A percentile compares a stretch with the other conserved stretches of the same genome.
Conservation (phyloP, 495 filamentous ascomycete species). For the Talaromyces liani region DNA sequence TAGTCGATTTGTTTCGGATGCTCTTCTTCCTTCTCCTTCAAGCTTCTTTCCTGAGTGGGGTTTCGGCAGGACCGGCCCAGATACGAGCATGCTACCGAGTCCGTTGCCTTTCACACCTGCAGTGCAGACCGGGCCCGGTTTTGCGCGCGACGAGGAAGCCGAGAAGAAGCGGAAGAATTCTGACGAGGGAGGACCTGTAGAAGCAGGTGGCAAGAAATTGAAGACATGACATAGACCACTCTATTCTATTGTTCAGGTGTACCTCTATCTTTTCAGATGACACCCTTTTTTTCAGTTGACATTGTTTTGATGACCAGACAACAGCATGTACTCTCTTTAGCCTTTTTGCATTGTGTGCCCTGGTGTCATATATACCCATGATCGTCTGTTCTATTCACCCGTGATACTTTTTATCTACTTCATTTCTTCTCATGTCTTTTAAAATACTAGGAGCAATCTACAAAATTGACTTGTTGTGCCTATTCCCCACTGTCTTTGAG, state of each 20-base stretch:
- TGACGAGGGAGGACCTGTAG: constrained; percentile 32
- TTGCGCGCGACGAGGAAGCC: constrained; percentile 50
- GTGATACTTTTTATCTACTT: neutral
- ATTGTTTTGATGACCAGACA: neutral
- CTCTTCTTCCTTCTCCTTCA: constrained; percentile 77
- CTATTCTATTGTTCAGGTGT: neutral
- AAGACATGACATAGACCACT: constrained; percentile 29
- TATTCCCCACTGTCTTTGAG: neutral
- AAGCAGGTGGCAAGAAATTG: constrained; percentile 37
- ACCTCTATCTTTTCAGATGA: neutral
- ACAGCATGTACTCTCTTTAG: neutral
- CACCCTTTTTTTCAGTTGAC: neutral
- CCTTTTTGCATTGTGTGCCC: constrained; percentile 2
- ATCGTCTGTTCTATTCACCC: neutral
- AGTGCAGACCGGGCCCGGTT: constrained; percentile 60
- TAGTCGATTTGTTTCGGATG: constrained; percentile 78
- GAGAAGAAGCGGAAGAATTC: constrained; percentile 49
- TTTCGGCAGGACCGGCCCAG: constrained; percentile 52
- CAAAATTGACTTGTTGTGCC: neutral
- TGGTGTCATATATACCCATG: constrained; percentile 4
- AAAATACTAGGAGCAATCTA: neutral
- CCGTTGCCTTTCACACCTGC: constrained; percentile 91
- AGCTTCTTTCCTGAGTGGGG: constrained; percentile 93
- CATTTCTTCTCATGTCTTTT: neutral
- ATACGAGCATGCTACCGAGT: constrained; percentile 79